Conservation (phyloP, 257 asterid genomes). For the Solanum stenotomum region DNA sequence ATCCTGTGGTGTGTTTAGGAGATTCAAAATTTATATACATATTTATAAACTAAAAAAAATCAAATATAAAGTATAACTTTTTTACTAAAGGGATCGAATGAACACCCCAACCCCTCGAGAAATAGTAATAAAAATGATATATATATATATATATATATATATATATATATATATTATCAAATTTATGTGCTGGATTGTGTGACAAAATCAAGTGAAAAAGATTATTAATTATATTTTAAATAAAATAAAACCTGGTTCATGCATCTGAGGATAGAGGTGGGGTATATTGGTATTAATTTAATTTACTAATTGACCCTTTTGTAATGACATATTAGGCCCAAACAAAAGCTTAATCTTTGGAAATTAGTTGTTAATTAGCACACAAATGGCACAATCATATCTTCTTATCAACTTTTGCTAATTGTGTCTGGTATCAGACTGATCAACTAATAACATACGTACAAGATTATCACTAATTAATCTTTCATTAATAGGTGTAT, state of each 20-base stretch:
- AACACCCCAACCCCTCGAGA: background rate
- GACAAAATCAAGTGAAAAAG: background rate
- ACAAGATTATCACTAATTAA: background rate
- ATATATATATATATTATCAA: background rate
- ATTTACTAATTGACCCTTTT: background rate
- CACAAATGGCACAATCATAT: background rate
- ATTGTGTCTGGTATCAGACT: background rate
- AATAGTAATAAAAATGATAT: no score
- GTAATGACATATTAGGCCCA: background rate
- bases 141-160: background rate
- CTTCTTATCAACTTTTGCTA: background rate
- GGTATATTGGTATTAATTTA: background rate
- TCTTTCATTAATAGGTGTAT: background rate
- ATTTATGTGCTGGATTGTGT: background rate
- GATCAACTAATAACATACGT: background rate
- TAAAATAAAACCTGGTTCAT: background rate
- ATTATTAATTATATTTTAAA: background rate
- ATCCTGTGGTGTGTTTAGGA: background rate
- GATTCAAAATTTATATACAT: no score
- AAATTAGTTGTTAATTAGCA: constrained; percentile 1
- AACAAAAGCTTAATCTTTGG: background rate
- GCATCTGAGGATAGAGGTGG: background rate
- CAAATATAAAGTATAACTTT: no score
- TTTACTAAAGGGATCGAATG: background rate
- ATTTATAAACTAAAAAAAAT: background rate